Conservation (phyloP, 2,329 filamentous ascomycete species). For the Lachnellula hyalina region DNA sequence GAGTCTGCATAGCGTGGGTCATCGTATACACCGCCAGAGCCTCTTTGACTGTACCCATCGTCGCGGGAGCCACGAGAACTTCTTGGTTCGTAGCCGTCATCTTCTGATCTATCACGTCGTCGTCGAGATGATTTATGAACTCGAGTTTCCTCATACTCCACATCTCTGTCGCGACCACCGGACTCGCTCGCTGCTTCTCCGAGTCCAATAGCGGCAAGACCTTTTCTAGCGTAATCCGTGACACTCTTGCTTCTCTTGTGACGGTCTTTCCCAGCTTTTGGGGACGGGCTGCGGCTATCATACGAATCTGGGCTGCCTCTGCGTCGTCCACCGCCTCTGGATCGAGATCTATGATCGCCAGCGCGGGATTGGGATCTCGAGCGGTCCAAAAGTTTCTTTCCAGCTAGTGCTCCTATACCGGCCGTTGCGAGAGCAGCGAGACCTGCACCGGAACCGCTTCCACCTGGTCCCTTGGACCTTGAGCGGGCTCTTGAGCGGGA, state of each 20-base stretch:
- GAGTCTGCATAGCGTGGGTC: conserved; percentile 28
- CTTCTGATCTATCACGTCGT: conserved; percentile 9
- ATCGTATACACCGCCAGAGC: conserved; percentile 23
- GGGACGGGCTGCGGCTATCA: conserved; percentile 30
- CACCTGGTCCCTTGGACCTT: conserved; percentile 36
- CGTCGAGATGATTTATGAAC: conserved; percentile 15
- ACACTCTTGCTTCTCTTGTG: conserved; percentile 60
- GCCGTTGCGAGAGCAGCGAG: conserved; percentile 61
- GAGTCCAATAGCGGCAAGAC: conserved; percentile 57
- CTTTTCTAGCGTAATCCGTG: conserved; percentile 56
- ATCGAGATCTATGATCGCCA: conserved; percentile 39
- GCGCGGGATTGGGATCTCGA: conserved; percentile 44
- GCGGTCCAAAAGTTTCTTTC: conserved; percentile 52
- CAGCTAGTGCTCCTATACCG: conserved; percentile 54
- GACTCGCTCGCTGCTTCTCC: conserved; percentile 41
- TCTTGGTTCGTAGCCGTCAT: conserved; percentile 7
- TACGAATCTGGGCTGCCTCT: conserved; percentile 28
- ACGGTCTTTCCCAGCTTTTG: conserved; percentile 31
- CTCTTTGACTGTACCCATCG: conserved; percentile 17
- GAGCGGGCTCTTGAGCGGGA: conserved; percentile 59
- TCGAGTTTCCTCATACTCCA: conserved; percentile 24
- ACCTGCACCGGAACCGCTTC: conserved; percentile 42
- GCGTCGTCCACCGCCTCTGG: conserved; percentile 32
- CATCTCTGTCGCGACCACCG: conserved; percentile 13
- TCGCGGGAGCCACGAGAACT: conserved; percentile 11